Percentiles rank a stretch among this genome's conserved stretches.
phyloP scores from a whole-genome alignment of 169 alveolate genomes.

The Babesia gibsoni region DNA sequence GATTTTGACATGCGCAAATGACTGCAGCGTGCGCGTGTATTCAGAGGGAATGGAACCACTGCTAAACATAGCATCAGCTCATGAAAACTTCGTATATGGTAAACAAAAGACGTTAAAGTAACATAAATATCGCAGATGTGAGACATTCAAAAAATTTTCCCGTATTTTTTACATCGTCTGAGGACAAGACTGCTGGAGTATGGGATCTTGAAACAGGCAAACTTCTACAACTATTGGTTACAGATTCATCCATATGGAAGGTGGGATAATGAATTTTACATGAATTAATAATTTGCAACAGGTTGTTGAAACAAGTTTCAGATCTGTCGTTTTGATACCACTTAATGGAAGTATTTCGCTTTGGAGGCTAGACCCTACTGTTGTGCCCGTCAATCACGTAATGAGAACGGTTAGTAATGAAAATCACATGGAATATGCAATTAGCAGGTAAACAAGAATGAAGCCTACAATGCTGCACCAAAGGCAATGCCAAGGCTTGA shows the following conservation, averaged over 20 bases:
- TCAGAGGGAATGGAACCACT: not conserved
- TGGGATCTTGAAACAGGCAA: constrained; percentile 43
- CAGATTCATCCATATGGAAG: constrained; percentile 60
- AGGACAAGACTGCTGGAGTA: constrained; percentile 52
- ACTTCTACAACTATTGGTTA: constrained; percentile 7
- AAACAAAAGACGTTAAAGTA: not conserved
- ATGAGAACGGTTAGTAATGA: not conserved
- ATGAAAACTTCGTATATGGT: constrained; percentile 54
- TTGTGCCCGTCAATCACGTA: not conserved
- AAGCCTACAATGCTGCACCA: not conserved
- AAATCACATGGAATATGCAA: not conserved
- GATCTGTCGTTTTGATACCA: constrained; percentile 33
- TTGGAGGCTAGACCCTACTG: constrained; percentile 30
- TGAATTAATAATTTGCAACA: not conserved
- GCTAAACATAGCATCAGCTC: constrained; percentile 17
- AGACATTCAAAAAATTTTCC: constrained; percentile 24
- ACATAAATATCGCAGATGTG: constrained; percentile 18
- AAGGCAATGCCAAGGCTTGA: not conserved
- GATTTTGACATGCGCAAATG: constrained; percentile 47
- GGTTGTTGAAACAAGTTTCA: constrained; percentile 44
- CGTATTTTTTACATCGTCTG: constrained; percentile 49
- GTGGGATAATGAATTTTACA: not conserved
- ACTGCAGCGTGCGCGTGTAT: constrained; percentile 34
- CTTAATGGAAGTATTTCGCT: constrained; percentile 32
- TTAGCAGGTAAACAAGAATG: not conserved